These are phyloP conservation scores for Picea engelmannii DNA, from an alignment of 83 land plant genomes.

Conservation along the genomic window DNA sequence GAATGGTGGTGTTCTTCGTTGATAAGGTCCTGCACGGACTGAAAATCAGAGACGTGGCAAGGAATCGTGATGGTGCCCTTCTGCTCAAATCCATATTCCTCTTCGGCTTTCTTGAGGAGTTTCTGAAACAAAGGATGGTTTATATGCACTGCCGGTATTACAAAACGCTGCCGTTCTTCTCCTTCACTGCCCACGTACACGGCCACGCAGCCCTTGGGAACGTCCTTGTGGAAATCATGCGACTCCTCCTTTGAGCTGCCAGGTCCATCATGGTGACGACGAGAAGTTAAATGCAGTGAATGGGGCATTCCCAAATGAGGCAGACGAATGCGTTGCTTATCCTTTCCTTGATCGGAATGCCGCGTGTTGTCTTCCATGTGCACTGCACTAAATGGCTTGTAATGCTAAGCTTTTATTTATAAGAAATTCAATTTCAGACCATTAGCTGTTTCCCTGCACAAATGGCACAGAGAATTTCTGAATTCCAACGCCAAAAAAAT, in stretches of 20 bases:
- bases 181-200: constrained; percentile 48
- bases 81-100: constrained; percentile 45
- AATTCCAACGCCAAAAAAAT: no score
- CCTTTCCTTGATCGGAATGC: no score
- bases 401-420: no score
- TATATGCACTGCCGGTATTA: constrained; percentile 48
- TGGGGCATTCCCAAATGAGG: no score
- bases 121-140: constrained; percentile 45
- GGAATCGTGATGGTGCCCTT: constrained; percentile 40
- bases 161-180: constrained; percentile 53
- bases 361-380: no score
- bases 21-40: constrained; percentile 29
- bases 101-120: constrained; percentile 48
- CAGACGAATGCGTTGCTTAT: no score
- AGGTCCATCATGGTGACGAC: constrained; percentile 16
- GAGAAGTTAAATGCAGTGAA: no score
- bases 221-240: constrained; percentile 9
- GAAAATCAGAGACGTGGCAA: constrained; percentile 35
- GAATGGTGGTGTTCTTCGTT: constrained; percentile 11
- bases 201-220: constrained; percentile 56
- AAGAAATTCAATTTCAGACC: no score
- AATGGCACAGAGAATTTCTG: no score
- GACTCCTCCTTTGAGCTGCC: constrained; percentile 11
- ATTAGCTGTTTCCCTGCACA: no score
- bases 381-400: no score